Evolutionary conservation across 495 filamentous ascomycete genomes (phyloP).

Genomic region (Aspergillus sclerotiicarbonarius): DNA sequence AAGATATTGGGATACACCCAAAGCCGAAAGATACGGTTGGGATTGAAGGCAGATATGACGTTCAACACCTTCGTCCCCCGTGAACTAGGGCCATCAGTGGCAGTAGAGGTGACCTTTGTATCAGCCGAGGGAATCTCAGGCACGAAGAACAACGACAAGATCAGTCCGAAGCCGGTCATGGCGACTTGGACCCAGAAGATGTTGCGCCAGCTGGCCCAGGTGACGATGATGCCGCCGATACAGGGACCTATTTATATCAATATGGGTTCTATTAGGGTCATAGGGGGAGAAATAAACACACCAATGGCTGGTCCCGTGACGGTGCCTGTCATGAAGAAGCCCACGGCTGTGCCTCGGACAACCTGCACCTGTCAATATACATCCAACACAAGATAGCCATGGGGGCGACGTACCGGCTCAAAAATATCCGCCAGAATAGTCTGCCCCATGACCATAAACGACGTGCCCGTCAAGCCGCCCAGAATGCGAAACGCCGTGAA

Average conservation of each 20-base stretch:
- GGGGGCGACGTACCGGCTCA: slow-evolving; percentile 36
- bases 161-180: slow-evolving; percentile 43
- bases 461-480: slow-evolving; percentile 43
- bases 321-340: slow-evolving; percentile 54
- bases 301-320: slow-evolving; percentile 57
- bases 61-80: background rate
- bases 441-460: slow-evolving; percentile 49
- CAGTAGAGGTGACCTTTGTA: slow-evolving; percentile 8
- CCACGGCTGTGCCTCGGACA: slow-evolving; percentile 54
- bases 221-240: slow-evolving; percentile 54
- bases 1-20: slow-evolving; percentile 43
- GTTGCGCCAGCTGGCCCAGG: slow-evolving; percentile 52
- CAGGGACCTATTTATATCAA: slow-evolving; percentile 38
- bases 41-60: slow-evolving; percentile 38
- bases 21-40: slow-evolving; percentile 33
- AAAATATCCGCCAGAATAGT: slow-evolving; percentile 48
- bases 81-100: slow-evolving; percentile 1
- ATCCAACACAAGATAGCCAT: background rate
- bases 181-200: slow-evolving; percentile 60
- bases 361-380: slow-evolving; percentile 28
- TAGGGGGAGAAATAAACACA: slow-evolving; percentile 11
- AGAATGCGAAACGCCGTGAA: slow-evolving; percentile 44
- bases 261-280: background rate
- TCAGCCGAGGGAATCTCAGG: slow-evolving; percentile 26
- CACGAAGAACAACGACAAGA: slow-evolving; percentile 38